Evolutionary conservation across 257 asterid genomes (phyloP).

Genomic region (Cruciata laevipes): DNA sequence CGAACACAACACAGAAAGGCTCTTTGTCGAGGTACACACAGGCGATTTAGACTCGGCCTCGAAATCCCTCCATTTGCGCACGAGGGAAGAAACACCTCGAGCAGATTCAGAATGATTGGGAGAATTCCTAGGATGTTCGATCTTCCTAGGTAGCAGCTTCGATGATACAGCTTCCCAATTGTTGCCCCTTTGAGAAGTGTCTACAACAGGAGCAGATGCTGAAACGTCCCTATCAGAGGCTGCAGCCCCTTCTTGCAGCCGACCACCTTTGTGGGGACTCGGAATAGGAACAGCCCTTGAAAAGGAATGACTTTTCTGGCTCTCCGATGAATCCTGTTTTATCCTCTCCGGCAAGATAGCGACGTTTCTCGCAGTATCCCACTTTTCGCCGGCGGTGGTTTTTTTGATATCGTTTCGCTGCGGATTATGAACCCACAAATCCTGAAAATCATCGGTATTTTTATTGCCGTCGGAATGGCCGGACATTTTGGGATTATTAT

Average conservation of each 20-base stretch:
- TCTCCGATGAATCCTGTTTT: neutral
- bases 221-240: conserved; percentile 10
- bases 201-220: conserved; percentile 1
- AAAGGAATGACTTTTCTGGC: neutral
- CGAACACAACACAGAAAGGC: conserved; percentile 4
- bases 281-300: conserved; percentile 8
- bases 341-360: conserved; percentile 9
- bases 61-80: conserved; percentile 62
- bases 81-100: conserved; percentile 70
- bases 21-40: conserved; percentile 14
- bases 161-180: conserved; percentile 10
- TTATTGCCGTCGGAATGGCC: conserved; percentile 7
- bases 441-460: conserved; percentile 29
- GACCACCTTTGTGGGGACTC: neutral
- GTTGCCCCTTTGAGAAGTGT: conserved; percentile 11
- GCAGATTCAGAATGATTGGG: conserved; percentile 18
- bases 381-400: conserved; percentile 12
- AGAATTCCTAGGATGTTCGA: conserved; percentile 5
- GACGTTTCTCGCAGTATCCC: conserved; percentile 35
- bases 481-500: neutral
- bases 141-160: conserved; percentile 3
- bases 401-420: conserved; percentile 9
- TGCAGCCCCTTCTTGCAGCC: neutral
- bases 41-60: conserved; percentile 40
- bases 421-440: conserved; percentile 69